Base-by-base conservation (phyloP, 2,329 filamentous ascomycete genomes). In the Xylariales sp. region DNA sequence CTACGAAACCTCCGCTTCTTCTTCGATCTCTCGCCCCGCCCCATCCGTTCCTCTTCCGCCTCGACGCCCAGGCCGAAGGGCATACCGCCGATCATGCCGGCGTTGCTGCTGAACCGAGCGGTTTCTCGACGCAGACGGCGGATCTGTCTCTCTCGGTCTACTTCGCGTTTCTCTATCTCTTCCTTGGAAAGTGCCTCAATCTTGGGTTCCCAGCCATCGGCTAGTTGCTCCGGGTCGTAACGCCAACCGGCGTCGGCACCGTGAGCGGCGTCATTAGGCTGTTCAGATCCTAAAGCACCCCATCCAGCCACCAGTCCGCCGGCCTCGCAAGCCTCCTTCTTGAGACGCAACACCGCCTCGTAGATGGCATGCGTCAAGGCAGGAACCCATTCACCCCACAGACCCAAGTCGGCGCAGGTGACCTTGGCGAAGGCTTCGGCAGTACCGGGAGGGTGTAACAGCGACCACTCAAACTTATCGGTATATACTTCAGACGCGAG, bases 381-480 rank as follows among this genome's bases (percentile, higher is more conserved):
- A 3, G 94, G 92, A 4, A 97, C 89, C 94, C 96, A 99, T 81
- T 99, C 96, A 53, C 94, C 93, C 6, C 90, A 86, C 61, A 99
- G 83, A 6, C 95, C 95, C 8, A 99, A 84, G 78, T 99, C 96
- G 34, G 93, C 92, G 78, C 96, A 98, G 0, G 96, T 98, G 71
- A 93, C 89, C 77, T 93, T 93, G 41, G 96, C 94, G 78, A 98
- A 98, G 12, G 91, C 89, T 79, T 99, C 95, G 0, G 96, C 93
- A 49, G 95, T 94, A 28, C 95, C 95, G 1, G 94, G 92, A 2
- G 94, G 94, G 75, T 98, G 94, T 18, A 97, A 85, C 23, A 99
- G 84, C 5, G 95, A 98, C 95, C 95, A 98, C 79, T 98, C 95
- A 71, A 99, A 98, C 77, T 94, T 97, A 84, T 99, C 96, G 3